Conservation (phyloP, 805 yeast species). For the Metschnikowia arizonensis region DNA sequence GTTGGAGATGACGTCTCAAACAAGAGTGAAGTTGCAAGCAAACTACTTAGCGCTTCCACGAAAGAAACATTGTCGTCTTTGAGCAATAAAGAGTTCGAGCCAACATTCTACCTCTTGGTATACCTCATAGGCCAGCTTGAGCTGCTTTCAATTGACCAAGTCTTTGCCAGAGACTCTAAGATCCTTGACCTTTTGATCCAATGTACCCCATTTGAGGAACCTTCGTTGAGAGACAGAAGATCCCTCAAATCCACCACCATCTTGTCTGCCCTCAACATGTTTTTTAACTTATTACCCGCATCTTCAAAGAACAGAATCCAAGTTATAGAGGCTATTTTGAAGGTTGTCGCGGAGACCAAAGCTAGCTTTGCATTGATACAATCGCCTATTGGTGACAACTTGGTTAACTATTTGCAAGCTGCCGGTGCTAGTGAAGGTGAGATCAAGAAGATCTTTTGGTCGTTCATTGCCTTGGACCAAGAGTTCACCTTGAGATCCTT, state of each 20-base stretch:
- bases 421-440: conserved; percentile 30
- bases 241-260: conserved; percentile 39
- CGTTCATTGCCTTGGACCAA: conserved; percentile 34
- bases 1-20: conserved; percentile 26
- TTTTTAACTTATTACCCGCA: conserved; percentile 40
- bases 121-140: conserved; percentile 33
- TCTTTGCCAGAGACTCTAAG: conserved; percentile 23
- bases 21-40: conserved; percentile 26
- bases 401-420: conserved; percentile 33
- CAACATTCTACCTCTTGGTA: conserved; percentile 39
- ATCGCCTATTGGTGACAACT: conserved; percentile 34
- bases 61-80: conserved; percentile 30
- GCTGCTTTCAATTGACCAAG: conserved; percentile 21
- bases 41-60: conserved; percentile 26
- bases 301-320: conserved; percentile 29
- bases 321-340: conserved; percentile 31
- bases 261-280: conserved; percentile 37
- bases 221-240: conserved; percentile 42
- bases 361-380: conserved; percentile 33
- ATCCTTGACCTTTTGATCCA: conserved; percentile 29
- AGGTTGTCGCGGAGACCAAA: conserved; percentile 27
- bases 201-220: conserved; percentile 33
- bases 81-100: conserved; percentile 43
- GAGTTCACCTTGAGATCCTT: conserved; percentile 29
- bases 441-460: conserved; percentile 34